A percentile compares a stretch with the other conserved stretches of the same genome.
Conservation (phyloP, 768 basidiomycete species). For the Crucibulum laeve region DNA sequence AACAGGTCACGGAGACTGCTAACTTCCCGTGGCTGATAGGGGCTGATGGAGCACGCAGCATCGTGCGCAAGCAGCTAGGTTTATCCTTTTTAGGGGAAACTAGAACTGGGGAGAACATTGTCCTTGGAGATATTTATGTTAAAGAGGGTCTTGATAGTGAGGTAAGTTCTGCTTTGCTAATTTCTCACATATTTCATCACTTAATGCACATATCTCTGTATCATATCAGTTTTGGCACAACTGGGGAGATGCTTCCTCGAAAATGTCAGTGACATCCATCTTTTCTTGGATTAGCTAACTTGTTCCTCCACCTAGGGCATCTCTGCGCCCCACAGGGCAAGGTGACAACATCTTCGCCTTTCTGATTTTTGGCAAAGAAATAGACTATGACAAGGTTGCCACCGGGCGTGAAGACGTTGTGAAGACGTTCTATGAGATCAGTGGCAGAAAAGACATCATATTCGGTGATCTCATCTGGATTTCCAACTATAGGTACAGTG, state of each 20-base stretch:
- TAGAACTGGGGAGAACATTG: slow-evolving; percentile 23
- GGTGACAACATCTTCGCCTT: too few species aligned
- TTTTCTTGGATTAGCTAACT: too few species aligned
- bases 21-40: too few species aligned
- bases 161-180: too few species aligned
- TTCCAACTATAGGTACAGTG: slow-evolving; percentile 21
- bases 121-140: slow-evolving; percentile 38
- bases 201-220: background rate
- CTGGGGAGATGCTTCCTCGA: slow-evolving; percentile 35
- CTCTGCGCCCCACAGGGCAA: too few species aligned
- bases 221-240: slow-evolving; percentile 38
- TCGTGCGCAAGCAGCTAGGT: slow-evolving; percentile 34
- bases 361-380: too few species aligned
- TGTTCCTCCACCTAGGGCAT: too few species aligned
- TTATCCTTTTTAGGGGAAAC: slow-evolving; percentile 37
- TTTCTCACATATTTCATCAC: slow-evolving; percentile 5
- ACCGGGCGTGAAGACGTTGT: too few species aligned
- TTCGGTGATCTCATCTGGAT: slow-evolving; percentile 22
- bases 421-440: too few species aligned
- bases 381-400: too few species aligned
- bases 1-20: slow-evolving; percentile 37
- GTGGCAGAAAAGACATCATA: too few species aligned
- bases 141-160: slow-evolving; percentile 34
- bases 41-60: too few species aligned
- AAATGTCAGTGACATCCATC: slow-evolving; percentile 32